Percentiles rank a stretch among this genome's conserved stretches.
These are phyloP conservation scores for Thielaviopsis populi DNA, from an alignment of 2,329 filamentous ascomycete genomes.

Conservation along the genomic window DNA sequence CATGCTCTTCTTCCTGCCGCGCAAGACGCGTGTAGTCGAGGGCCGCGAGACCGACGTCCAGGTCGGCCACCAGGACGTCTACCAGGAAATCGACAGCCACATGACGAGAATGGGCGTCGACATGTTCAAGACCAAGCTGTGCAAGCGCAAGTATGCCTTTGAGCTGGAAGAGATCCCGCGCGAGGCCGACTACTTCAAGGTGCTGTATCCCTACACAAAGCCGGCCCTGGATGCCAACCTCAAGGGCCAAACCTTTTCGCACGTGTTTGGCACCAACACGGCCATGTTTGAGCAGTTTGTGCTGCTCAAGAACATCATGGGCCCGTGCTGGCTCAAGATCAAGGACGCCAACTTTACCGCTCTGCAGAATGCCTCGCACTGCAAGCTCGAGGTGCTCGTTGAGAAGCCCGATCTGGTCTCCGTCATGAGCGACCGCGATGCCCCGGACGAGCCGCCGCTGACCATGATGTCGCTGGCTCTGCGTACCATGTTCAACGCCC, in stretches of 20 bases:
- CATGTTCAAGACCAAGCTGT: constrained; percentile 88
- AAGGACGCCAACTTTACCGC: constrained; percentile 68
- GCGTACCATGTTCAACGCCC: constrained; percentile 74
- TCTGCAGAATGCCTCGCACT: constrained; percentile 88
- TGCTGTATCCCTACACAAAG: constrained; percentile 84
- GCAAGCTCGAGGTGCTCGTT: constrained; percentile 81
- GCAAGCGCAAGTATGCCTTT: constrained; percentile 85
- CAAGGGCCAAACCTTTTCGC: constrained; percentile 78
- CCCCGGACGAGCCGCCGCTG: constrained; percentile 66
- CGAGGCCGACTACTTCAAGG: constrained; percentile 81
- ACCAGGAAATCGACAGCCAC: constrained; percentile 70
- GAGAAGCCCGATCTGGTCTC: constrained; percentile 63
- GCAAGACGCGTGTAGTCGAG: constrained; percentile 41
- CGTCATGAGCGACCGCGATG: constrained; percentile 61
- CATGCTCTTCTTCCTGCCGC: constrained; percentile 85
- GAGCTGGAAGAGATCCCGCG: constrained; percentile 76
- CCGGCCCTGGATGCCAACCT: constrained; percentile 47
- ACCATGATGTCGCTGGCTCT: constrained; percentile 93
- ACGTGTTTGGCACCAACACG: constrained; percentile 86
- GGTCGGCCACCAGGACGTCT: constrained; percentile 78
- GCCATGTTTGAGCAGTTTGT: constrained; percentile 96
- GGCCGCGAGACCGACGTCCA: constrained; percentile 60
- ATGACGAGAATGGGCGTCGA: constrained; percentile 77
- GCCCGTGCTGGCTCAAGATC: constrained; percentile 92
- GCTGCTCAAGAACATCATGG: constrained; percentile 97